Conservation (phyloP, 2,329 filamentous ascomycete genomes). For the Aspergillus sergii region DNA sequence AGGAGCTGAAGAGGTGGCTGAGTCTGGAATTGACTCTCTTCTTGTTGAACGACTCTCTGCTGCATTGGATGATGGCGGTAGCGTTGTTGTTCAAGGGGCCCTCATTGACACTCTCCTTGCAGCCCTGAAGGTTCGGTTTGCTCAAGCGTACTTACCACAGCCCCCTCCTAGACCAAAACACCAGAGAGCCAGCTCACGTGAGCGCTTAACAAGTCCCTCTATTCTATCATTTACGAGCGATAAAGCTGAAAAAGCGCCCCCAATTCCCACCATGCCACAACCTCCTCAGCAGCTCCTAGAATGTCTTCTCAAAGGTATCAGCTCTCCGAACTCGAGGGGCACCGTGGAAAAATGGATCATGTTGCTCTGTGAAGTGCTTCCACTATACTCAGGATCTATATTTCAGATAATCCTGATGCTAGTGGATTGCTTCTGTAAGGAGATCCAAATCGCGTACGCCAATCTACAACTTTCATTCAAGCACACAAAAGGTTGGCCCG, state of each 20-base stretch:
- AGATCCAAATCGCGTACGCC: conserved; percentile 73
- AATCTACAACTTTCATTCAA: conserved; percentile 60
- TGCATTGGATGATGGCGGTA: conserved; percentile 59
- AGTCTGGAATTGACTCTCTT: conserved; percentile 65
- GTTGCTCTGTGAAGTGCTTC: conserved; percentile 80
- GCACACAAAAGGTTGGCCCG: conserved; percentile 40
- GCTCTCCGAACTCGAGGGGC: conserved; percentile 70
- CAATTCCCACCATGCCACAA: conserved; percentile 37
- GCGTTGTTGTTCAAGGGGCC: conserved; percentile 73
- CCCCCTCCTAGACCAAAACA: conserved; percentile 34
- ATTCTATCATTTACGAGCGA: conserved; percentile 51
- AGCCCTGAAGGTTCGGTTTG: conserved; percentile 65
- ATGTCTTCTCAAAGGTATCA: conserved; percentile 79
- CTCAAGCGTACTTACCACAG: conserved; percentile 39
- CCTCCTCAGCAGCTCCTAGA: conserved; percentile 71
- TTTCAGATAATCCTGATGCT: conserved; percentile 90
- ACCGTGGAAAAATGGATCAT: conserved; percentile 90
- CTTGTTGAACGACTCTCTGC: conserved; percentile 70
- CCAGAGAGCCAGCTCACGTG: conserved; percentile 42
- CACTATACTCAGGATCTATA: conserved; percentile 79
- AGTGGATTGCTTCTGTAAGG: conserved; percentile 82
- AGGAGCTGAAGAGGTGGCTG: conserved; percentile 40
- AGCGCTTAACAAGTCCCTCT: conserved; percentile 44
- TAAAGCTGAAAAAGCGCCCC: conserved; percentile 41
- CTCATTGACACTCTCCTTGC: conserved; percentile 78